Percentiles rank a stretch among this genome's conserved stretches.
Evolutionary conservation across 2,329 filamentous ascomycete genomes (phyloP).

Genomic region (Pseudogymnoascus sp.): DNA sequence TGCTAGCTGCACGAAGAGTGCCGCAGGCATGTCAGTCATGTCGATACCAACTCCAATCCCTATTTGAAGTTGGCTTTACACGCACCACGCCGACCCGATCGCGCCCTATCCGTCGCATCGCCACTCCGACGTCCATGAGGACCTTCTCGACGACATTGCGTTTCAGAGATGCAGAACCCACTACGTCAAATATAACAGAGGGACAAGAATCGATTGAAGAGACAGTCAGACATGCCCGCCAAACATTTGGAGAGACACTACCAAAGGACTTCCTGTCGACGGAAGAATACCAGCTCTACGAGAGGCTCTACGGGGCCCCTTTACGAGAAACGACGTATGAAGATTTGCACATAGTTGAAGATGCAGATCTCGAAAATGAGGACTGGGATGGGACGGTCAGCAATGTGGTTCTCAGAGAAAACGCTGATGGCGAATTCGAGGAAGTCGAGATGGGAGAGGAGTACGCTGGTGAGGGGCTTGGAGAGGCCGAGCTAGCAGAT

Average conservation of each 20-base stretch:
- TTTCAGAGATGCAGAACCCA: neutral
- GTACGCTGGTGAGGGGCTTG: slow-evolving; percentile 17
- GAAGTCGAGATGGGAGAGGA: slow-evolving; percentile 41
- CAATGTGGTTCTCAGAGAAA: slow-evolving; percentile 46
- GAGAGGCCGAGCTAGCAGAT: slow-evolving; percentile 26
- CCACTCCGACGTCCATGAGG: neutral
- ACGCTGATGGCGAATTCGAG: slow-evolving; percentile 49
- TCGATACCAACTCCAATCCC: slow-evolving; percentile 26
- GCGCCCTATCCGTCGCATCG: slow-evolving; percentile 12
- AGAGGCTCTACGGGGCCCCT: slow-evolving; percentile 72
- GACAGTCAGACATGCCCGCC: slow-evolving; percentile 61
- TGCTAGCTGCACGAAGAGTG: slow-evolving; percentile 24
- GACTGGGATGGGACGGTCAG: slow-evolving; percentile 20
- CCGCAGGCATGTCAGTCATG: slow-evolving; percentile 28
- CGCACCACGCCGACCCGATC: slow-evolving; percentile 12
- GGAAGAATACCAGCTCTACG: slow-evolving; percentile 67
- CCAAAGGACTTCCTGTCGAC: slow-evolving; percentile 61
- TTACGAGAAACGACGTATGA: slow-evolving; percentile 52
- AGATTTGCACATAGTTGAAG: slow-evolving; percentile 37
- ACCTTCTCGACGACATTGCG: neutral
- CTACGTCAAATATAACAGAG: neutral
- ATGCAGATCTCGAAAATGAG: slow-evolving; percentile 22
- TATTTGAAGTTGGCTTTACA: slow-evolving; percentile 29
- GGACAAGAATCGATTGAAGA: slow-evolving; percentile 42
- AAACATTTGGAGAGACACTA: slow-evolving; percentile 67